phyloP scores from a whole-genome alignment of 2,329 filamentous ascomycete genomes.

The Botrytis squamosa region DNA sequence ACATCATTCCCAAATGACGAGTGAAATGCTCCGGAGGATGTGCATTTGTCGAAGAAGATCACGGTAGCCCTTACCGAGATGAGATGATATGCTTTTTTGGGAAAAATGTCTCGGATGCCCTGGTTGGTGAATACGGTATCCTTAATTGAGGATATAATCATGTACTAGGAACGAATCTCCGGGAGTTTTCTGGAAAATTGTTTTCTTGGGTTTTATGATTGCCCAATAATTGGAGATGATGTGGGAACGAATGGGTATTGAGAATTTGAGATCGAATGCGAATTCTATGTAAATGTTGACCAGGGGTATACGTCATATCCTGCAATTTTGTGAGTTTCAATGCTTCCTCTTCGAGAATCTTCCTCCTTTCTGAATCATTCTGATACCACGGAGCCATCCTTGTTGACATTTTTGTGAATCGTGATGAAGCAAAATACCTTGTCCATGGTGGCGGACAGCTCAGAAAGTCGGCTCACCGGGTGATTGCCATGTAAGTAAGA shows the following conservation, averaged over 20 bases:
- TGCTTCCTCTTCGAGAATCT: not conserved
- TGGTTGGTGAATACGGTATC: not conserved
- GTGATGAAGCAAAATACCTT: not conserved
- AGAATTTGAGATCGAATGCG: not conserved
- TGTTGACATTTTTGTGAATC: not conserved
- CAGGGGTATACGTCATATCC: constrained; percentile 10
- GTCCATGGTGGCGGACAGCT: not conserved
- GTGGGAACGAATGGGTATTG: not conserved
- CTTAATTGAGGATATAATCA: not conserved
- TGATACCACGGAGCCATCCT: not conserved
- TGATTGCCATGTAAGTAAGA: not conserved
- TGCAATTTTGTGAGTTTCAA: not conserved
- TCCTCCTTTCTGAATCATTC: not conserved
- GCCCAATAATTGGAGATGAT: not conserved
- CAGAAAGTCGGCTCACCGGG: not conserved
- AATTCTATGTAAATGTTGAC: not conserved
- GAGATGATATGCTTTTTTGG: constrained; percentile 4
- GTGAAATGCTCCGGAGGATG: not conserved
- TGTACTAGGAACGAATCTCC: not conserved
- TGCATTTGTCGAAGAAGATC: constrained; percentile 11
- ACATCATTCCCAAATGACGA: constrained; percentile 9
- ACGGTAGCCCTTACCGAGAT: constrained; percentile 9
- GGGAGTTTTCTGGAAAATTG: not conserved
- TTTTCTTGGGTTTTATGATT: not conserved
- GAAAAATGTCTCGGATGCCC: constrained; percentile 2